Percentiles rank a stretch among this genome's conserved stretches.
phyloP scores from a whole-genome alignment of 345 rosid genomes.

The Camelina sativa region DNA sequence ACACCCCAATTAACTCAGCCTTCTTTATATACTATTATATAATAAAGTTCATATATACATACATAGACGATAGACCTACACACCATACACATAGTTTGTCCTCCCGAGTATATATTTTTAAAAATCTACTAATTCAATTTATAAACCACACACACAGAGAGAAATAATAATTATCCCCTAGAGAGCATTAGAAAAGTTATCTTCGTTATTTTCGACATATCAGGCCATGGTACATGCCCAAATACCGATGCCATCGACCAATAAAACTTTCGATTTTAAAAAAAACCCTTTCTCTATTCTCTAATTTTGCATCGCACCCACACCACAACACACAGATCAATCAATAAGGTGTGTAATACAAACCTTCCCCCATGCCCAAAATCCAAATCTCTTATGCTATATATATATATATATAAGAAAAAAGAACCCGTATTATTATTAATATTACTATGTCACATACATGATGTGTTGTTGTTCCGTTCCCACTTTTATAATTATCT shows the following conservation, averaged over 20 bases:
- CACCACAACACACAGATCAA: constrained; percentile 14
- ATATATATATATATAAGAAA: background rate
- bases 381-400: constrained; percentile 18
- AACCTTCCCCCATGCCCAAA: constrained; percentile 30
- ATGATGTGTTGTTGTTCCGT: constrained; percentile 21
- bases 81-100: background rate
- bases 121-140: background rate
- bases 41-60: background rate
- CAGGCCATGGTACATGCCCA: constrained; percentile 47
- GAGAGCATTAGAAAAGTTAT: constrained; percentile 23
- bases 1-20: constrained; percentile 23
- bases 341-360: constrained; percentile 28
- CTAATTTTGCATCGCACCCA: constrained; percentile 23
- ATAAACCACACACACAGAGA: constrained; percentile 28
- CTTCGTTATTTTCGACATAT: constrained; percentile 34
- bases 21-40: background rate
- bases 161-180: constrained; percentile 21
- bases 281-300: constrained; percentile 6
- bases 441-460: constrained; percentile 35
- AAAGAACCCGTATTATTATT: background rate
- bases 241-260: constrained; percentile 42
- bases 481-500: constrained; percentile 9
- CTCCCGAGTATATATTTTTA: constrained; percentile 6
- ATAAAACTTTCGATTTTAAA: constrained; percentile 1
- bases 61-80: background rate